A percentile compares a stretch with the other conserved stretches of the same genome.
Conservation (phyloP, 805 yeast species). For the Soucietia sequanensis region DNA sequence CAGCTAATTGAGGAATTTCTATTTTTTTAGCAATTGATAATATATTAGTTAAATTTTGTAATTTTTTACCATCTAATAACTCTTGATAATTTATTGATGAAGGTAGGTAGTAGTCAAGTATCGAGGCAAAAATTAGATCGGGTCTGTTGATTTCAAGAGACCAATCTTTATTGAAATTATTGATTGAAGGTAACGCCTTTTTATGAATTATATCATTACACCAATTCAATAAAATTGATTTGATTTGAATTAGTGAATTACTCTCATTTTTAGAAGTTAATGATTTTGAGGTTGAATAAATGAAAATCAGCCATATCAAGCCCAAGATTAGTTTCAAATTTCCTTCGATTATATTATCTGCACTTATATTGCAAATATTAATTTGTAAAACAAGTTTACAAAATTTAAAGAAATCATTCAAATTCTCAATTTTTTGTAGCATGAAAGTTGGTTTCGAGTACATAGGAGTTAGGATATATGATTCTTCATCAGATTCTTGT, state of each 20-base stretch:
- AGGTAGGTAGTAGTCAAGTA: slow-evolving; percentile 24
- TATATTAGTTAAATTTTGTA: slow-evolving; percentile 32
- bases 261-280: slow-evolving; percentile 17
- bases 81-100: slow-evolving; percentile 31
- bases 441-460: slow-evolving; percentile 38
- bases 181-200: slow-evolving; percentile 23
- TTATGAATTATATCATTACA: slow-evolving; percentile 36
- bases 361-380: slow-evolving; percentile 43
- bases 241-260: slow-evolving; percentile 29
- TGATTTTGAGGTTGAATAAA: slow-evolving; percentile 35
- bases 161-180: slow-evolving; percentile 59
- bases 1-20: slow-evolving; percentile 53
- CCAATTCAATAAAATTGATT: slow-evolving; percentile 46
- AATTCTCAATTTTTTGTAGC: slow-evolving; percentile 48
- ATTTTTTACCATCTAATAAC: slow-evolving; percentile 19
- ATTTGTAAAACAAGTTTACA: slow-evolving; percentile 38
- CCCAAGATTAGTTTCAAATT: slow-evolving; percentile 48
- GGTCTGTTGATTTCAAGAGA: slow-evolving; percentile 45
- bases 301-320: slow-evolving; percentile 48
- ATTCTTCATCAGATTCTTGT: slow-evolving; percentile 12
- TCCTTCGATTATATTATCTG: slow-evolving; percentile 51
- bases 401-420: slow-evolving; percentile 42
- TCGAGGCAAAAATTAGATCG: slow-evolving; percentile 45
- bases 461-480: slow-evolving; percentile 28
- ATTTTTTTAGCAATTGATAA: slow-evolving; percentile 43